phyloP scores from a whole-genome alignment of 139 green algal species.

The Tetratostichococcus sp. region DNA sequence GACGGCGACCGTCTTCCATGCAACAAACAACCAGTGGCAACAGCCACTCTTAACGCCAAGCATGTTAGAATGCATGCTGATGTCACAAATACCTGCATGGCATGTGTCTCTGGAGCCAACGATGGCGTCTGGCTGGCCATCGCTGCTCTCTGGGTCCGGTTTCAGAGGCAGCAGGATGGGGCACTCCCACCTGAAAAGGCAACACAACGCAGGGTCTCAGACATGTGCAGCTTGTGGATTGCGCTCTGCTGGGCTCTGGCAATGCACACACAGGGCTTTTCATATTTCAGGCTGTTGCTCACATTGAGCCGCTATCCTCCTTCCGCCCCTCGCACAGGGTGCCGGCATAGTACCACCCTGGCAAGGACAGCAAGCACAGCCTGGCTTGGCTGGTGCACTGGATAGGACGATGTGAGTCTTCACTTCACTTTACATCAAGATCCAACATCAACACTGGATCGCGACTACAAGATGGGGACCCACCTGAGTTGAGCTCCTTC shows the following conservation, averaged over 20 bases:
- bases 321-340: slow-evolving; percentile 31
- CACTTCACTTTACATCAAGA: slow-evolving; percentile 17
- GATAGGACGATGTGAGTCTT: slow-evolving; percentile 20
- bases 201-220: no score
- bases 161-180: slow-evolving; percentile 33
- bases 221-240: no score
- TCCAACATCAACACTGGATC: not conserved
- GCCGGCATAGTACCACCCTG: slow-evolving; percentile 36
- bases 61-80: no score
- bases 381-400: not conserved
- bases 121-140: not conserved
- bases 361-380: slow-evolving; percentile 12
- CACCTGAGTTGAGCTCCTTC: not conserved
- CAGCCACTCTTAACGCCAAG: no score
- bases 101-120: no score
- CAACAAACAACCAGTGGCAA: no score
- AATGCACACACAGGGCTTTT: no score
- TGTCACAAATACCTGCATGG: slow-evolving; percentile 3
- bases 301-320: slow-evolving; percentile 28
- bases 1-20: no score
- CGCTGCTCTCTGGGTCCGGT: not conserved
- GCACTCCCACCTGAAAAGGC: no score
- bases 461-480: not conserved
- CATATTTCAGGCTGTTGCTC: no score
- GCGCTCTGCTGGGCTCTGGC: no score